Percentiles rank a stretch among this genome's conserved stretches.
These are phyloP conservation scores for Wickerhamiella lipophila DNA, from an alignment of 805 yeast species.

Conservation along the genomic window DNA sequence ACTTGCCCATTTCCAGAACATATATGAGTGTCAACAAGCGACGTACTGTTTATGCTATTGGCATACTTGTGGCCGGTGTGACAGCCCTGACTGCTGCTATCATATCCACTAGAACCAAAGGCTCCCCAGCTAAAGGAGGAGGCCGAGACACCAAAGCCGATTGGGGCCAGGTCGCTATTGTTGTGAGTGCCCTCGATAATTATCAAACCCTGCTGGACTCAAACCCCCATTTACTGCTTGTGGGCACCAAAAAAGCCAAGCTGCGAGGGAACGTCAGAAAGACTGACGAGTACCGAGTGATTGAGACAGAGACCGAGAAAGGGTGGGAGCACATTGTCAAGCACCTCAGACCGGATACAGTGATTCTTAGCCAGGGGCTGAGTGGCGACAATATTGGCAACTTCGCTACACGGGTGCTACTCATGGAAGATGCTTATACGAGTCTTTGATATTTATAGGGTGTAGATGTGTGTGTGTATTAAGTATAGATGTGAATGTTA, in stretches of 20 bases:
- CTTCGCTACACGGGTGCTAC: constrained; percentile 15
- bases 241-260: constrained; percentile 18
- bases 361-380: constrained; percentile 17
- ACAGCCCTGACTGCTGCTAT: not conserved
- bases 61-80: not conserved
- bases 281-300: constrained; percentile 27
- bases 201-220: constrained; percentile 27
- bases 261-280: constrained; percentile 13
- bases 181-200: constrained; percentile 15
- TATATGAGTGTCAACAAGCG: not conserved
- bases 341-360: constrained; percentile 33
- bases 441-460: not conserved
- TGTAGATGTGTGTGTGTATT: too few species aligned
- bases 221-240: constrained; percentile 14
- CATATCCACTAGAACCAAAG: not conserved
- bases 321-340: constrained; percentile 47
- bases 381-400: constrained; percentile 11
- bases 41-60: not conserved
- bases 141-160: too few species aligned
- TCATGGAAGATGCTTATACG: constrained; percentile 12
- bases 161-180: constrained; percentile 11
- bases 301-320: constrained; percentile 36
- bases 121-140: not conserved
- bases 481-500: too few species aligned
- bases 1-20: too few species aligned